These are phyloP conservation scores for Ascochyta lentis DNA, from an alignment of 2,329 filamentous ascomycete genomes.

Conservation along the genomic window DNA sequence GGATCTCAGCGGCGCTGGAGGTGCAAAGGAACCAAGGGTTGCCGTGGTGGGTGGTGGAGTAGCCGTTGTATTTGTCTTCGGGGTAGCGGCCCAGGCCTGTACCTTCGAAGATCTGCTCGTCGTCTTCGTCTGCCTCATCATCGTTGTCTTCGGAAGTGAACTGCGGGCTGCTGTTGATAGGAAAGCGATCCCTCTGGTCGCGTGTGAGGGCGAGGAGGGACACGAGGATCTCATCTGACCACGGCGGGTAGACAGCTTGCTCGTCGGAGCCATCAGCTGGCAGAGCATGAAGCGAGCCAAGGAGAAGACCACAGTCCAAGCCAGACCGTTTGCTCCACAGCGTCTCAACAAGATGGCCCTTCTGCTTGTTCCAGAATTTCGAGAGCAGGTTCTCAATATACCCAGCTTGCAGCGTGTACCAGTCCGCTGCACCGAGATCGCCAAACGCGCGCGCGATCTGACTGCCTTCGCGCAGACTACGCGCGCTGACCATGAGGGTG, in stretches of 20 bases:
- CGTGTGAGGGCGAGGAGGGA: conserved; percentile 43
- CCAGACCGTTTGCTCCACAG: conserved; percentile 43
- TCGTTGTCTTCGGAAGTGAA: conserved; percentile 18
- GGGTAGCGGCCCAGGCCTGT: conserved; percentile 53
- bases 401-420: conserved; percentile 48
- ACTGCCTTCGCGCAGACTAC: conserved; percentile 46
- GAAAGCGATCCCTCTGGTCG: conserved; percentile 47
- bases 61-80: conserved; percentile 52
- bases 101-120: conserved; percentile 32
- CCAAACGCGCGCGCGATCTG: conserved; percentile 43
- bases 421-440: conserved; percentile 47
- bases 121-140: conserved; percentile 8
- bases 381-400: conserved; percentile 42
- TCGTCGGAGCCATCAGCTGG: conserved; percentile 27
- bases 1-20: conserved; percentile 48
- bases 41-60: conserved; percentile 41
- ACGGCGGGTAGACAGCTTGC: conserved; percentile 39
- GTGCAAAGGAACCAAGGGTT: conserved; percentile 56
- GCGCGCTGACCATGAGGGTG: conserved; percentile 48
- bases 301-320: conserved; percentile 49
- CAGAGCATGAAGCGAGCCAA: conserved; percentile 48
- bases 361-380: conserved; percentile 49
- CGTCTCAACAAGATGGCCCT: conserved; percentile 48
- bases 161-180: conserved; percentile 45
- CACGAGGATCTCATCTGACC: conserved; percentile 49